Evolutionary conservation across 2,329 filamentous ascomycete genomes (phyloP).

Genomic region (Tolypocladium paradoxum): DNA sequence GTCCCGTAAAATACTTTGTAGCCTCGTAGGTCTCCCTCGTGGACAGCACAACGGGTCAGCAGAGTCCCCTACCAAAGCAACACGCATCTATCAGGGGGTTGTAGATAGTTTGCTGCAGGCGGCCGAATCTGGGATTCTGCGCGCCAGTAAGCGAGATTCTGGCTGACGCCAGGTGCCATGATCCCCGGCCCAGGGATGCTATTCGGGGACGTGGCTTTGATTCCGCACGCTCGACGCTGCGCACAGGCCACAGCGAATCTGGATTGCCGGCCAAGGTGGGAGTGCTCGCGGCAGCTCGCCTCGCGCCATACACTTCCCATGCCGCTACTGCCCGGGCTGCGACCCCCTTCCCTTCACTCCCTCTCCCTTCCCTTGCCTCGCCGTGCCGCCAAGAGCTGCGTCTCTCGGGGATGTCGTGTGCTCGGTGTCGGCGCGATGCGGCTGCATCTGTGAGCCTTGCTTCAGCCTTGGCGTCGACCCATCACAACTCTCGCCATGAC

Average conservation of each 20-base stretch:
- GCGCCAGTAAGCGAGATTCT: conserved; percentile 2
- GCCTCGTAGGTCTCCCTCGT: not conserved
- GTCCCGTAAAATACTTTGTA: not conserved
- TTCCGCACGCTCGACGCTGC: not conserved
- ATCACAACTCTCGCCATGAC: not conserved
- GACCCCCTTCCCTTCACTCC: not conserved
- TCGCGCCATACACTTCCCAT: not conserved
- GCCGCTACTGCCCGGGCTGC: not conserved
- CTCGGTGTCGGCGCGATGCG: not conserved
- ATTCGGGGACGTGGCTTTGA: not conserved
- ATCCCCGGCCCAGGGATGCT: not conserved
- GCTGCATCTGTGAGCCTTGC: not conserved
- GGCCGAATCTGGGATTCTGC: conserved; percentile 6
- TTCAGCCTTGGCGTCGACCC: not conserved
- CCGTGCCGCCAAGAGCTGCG: not conserved
- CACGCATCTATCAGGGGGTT: not conserved
- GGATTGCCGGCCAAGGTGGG: conserved; percentile 2
- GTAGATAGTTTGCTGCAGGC: conserved; percentile 6
- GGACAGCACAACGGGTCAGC: not conserved
- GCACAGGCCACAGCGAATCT: conserved; percentile 9
- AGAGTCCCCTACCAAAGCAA: not conserved
- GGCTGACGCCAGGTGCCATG: not conserved
- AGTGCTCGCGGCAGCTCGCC: not conserved
- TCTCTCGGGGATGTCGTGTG: not conserved
- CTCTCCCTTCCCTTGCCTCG: not conserved